These are phyloP conservation scores for Arthromyces matolae DNA, from an alignment of 768 basidiomycete genomes.

Conservation along the genomic window DNA sequence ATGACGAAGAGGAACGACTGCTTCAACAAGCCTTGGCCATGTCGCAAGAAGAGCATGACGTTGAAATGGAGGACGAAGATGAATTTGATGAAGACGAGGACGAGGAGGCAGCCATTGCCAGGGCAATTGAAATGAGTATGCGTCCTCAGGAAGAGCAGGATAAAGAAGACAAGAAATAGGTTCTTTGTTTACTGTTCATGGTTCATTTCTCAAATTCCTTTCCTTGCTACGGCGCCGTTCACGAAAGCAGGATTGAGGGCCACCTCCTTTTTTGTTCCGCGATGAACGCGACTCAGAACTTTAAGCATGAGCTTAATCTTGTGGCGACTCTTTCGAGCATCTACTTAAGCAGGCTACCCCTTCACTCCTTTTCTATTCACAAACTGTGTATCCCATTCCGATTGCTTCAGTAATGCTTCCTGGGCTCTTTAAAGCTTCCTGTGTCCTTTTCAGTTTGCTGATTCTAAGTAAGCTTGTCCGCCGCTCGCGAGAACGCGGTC, in stretches of 20 bases:
- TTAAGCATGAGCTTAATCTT: too few species aligned
- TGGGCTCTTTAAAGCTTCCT: slow-evolving; percentile 29
- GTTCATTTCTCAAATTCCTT: too few species aligned
- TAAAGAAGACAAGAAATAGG: slow-evolving; percentile 34
- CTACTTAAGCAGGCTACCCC: too few species aligned
- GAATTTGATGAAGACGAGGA: slow-evolving; percentile 54
- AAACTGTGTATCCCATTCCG: not conserved
- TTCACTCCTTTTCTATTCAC: too few species aligned
- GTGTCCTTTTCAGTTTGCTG: slow-evolving; percentile 29
- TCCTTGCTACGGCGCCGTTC: too few species aligned
- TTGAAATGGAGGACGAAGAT: slow-evolving; percentile 42
- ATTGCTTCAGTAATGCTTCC: too few species aligned
- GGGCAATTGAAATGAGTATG: slow-evolving; percentile 95
- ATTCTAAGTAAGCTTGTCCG: slow-evolving; percentile 29
- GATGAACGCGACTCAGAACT: too few species aligned
- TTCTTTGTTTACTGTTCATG: not conserved
- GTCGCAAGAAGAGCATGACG: slow-evolving; percentile 49
- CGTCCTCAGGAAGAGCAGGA: slow-evolving; percentile 40
- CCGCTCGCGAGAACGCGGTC: slow-evolving; percentile 2
- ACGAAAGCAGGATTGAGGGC: too few species aligned
- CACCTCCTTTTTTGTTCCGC: too few species aligned
- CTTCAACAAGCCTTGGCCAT: slow-evolving; percentile 75
- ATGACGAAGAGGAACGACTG: slow-evolving; percentile 76
- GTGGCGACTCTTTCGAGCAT: too few species aligned
- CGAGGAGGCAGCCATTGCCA: slow-evolving; percentile 87